Conservation (phyloP, 495 filamentous ascomycete species). For the Daldinia bambusicola region DNA sequence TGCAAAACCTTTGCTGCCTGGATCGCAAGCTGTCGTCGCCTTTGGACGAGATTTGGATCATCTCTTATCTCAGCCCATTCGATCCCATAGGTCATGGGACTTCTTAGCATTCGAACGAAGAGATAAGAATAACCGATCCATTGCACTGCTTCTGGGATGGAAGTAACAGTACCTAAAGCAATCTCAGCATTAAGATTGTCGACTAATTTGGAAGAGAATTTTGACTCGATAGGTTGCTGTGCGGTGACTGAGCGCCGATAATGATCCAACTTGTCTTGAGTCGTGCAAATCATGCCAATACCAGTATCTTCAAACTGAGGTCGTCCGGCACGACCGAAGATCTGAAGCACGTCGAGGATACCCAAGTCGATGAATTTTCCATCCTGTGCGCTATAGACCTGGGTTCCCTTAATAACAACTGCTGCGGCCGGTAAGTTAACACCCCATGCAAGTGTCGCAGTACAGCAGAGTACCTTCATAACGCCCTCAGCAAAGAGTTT, state of each 20-base stretch:
- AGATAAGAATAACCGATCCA: constrained; percentile 99
- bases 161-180: constrained; percentile 91
- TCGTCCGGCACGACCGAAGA: constrained; percentile 96
- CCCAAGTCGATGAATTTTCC: constrained; percentile 97
- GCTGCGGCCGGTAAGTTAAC: constrained; percentile 98
- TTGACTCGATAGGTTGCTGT: constrained; percentile 95
- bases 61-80: constrained; percentile 90
- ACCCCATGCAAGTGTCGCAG: constrained; percentile 97
- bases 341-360: constrained; percentile 97
- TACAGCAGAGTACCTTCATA: constrained; percentile 97
- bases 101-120: constrained; percentile 93
- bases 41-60: constrained; percentile 84
- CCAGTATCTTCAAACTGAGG: constrained; percentile 96
- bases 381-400: constrained; percentile 94
- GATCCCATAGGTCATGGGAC: constrained; percentile 93
- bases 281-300: constrained; percentile 97
- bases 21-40: constrained; percentile 83
- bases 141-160: constrained; percentile 90
- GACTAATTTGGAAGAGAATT: constrained; percentile 87
- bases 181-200: constrained; percentile 98
- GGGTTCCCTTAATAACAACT: constrained; percentile 97
- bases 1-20: constrained; percentile 86
- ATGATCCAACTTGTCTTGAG: constrained; percentile 89
- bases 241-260: constrained; percentile 94
- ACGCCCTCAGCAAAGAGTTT: constrained; percentile 87